Conservation (phyloP, 2,329 filamentous ascomycete species). For the Fonsecaea erecta region DNA sequence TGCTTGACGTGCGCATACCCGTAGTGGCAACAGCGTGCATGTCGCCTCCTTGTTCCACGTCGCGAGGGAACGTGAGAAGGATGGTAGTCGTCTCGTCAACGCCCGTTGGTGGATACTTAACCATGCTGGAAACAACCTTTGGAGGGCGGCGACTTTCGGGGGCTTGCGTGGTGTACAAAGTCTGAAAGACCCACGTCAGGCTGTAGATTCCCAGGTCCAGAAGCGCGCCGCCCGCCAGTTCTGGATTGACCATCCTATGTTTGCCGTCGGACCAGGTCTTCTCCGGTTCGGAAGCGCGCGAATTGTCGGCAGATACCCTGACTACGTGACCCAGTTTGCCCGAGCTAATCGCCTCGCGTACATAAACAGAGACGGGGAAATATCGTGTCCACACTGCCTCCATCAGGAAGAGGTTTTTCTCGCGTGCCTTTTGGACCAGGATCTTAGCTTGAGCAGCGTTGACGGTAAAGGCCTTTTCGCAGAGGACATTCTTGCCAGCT, state of each 20-base stretch:
- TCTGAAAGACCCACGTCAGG: slow-evolving; percentile 80
- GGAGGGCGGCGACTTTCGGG: slow-evolving; percentile 68
- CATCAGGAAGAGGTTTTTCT: slow-evolving; percentile 78
- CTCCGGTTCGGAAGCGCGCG: slow-evolving; percentile 22
- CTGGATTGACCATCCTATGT: slow-evolving; percentile 79
- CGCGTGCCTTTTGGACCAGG: slow-evolving; percentile 71
- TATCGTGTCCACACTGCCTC: slow-evolving; percentile 79
- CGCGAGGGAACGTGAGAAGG: slow-evolving; percentile 36
- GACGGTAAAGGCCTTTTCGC: slow-evolving; percentile 88
- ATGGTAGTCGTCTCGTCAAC: slow-evolving; percentile 41
- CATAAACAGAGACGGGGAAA: slow-evolving; percentile 71
- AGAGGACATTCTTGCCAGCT: slow-evolving; percentile 84
- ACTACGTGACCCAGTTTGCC: slow-evolving; percentile 60
- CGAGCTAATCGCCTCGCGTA: slow-evolving; percentile 49
- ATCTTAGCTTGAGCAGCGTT: slow-evolving; percentile 75
- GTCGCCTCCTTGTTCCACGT: slow-evolving; percentile 67
- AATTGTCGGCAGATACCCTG: slow-evolving; percentile 54
- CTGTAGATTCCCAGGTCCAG: slow-evolving; percentile 88
- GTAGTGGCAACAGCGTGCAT: slow-evolving; percentile 53
- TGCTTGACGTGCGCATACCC: slow-evolving; percentile 37
- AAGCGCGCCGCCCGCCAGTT: slow-evolving; percentile 80
- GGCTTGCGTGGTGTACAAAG: slow-evolving; percentile 66
- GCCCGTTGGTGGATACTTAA: slow-evolving; percentile 36
- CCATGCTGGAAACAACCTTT: slow-evolving; percentile 60
- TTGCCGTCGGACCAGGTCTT: slow-evolving; percentile 59